Conservation (phyloP, 2,329 filamentous ascomycete genomes). For the Pestalotiopsis sp. region DNA sequence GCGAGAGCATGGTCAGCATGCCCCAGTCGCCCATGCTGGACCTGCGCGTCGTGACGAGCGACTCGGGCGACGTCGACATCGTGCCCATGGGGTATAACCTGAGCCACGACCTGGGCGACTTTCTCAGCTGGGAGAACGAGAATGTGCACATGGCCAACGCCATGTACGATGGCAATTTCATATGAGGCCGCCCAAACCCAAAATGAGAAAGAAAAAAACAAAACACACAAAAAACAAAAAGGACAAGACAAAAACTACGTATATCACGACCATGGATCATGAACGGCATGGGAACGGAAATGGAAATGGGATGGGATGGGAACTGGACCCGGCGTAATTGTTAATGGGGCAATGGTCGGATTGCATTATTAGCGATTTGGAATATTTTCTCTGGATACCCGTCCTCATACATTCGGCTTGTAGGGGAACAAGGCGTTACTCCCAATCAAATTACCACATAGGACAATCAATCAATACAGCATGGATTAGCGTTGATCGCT, state of each 20-base stretch:
- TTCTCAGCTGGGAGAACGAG: slow-evolving; percentile 59
- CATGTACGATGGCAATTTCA: slow-evolving; percentile 13
- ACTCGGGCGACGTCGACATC: slow-evolving; percentile 40
- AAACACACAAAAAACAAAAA: background rate
- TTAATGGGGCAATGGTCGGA: background rate
- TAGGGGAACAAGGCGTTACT: background rate
- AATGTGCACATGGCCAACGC: slow-evolving; percentile 40
- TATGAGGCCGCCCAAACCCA: background rate
- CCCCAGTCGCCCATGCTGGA: slow-evolving; percentile 55
- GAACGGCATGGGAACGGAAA: background rate
- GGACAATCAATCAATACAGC: background rate
- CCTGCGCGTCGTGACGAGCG: slow-evolving; percentile 42
- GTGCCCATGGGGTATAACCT: slow-evolving; percentile 65
- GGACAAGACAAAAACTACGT: background rate
- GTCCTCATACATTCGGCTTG: background rate
- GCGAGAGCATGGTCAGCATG: slow-evolving; percentile 44
- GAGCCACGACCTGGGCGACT: slow-evolving; percentile 60
- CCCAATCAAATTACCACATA: background rate
- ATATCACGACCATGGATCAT: background rate
- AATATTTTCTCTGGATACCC: background rate
- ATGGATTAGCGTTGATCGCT: background rate
- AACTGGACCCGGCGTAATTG: background rate
- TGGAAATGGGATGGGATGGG: background rate
- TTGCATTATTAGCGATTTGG: background rate
- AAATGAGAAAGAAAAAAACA: background rate